phyloP scores from a whole-genome alignment of 1,284 basidiomycete genomes.

The Irpex sp. region DNA sequence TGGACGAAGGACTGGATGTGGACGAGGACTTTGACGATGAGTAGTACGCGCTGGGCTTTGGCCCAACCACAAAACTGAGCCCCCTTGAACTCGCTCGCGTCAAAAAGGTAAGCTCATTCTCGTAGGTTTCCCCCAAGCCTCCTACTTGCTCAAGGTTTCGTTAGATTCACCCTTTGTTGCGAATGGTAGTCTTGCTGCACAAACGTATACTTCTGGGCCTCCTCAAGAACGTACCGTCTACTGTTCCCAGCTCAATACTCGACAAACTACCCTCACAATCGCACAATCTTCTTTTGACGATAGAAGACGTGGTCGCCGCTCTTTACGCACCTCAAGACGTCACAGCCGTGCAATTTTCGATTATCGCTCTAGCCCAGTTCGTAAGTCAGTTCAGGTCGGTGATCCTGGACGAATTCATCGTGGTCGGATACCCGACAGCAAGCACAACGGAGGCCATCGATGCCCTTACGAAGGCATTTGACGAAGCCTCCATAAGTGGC shows the following conservation, averaged over 20 bases:
- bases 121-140: neutral
- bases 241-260: slow-evolving; percentile 28
- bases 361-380: slow-evolving; percentile 29
- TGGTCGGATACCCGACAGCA: neutral
- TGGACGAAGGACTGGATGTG: neutral
- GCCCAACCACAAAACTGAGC: slow-evolving; percentile 26
- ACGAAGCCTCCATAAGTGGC: slow-evolving; percentile 24
- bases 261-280: slow-evolving; percentile 53
- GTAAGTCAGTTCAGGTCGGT: neutral
- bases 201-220: slow-evolving; percentile 53
- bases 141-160: neutral
- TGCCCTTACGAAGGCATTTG: slow-evolving; percentile 32
- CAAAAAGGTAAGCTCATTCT: slow-evolving; percentile 20
- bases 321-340: slow-evolving; percentile 60
- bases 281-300: slow-evolving; percentile 40
- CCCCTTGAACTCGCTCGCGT: slow-evolving; percentile 23
- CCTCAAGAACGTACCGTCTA: slow-evolving; percentile 30
- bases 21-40: slow-evolving; percentile 48
- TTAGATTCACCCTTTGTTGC: slow-evolving; percentile 56
- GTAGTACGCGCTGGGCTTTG: slow-evolving; percentile 67
- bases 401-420: neutral
- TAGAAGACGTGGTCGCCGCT: slow-evolving; percentile 62
- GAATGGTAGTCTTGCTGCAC: slow-evolving; percentile 58
- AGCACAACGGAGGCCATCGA: slow-evolving; percentile 6
- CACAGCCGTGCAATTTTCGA: slow-evolving; percentile 34